Evolutionary conservation across 1,284 basidiomycete species (phyloP), one percentile per base, ranked within the genome.

Genomic region (Pseudomicrostroma phylloplanum): DNA sequence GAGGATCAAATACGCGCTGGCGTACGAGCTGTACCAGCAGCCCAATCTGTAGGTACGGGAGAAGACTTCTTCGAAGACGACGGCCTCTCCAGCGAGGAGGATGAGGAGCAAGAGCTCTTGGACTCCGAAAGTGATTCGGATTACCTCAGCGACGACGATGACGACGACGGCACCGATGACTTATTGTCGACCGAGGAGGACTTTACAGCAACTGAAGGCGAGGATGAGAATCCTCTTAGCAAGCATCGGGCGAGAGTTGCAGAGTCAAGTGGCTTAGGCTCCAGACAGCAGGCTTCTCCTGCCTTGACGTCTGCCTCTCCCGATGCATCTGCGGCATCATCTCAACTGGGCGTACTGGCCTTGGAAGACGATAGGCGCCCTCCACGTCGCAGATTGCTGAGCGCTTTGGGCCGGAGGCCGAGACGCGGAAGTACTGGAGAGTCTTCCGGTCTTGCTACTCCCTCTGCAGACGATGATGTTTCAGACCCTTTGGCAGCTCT

Each of bases 11-110:
- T 54, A 6, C 51, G 66, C 15, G 63, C 65, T 3, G 67, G 69
- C 12, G 67, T 72, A 1, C 68, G 72, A 13, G 67, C 70, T n/a
- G 57, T 75, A 11, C 73, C 73, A 21, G 73, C 73, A 13, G 62
- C 65, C 48, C 68, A 74, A 57, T 70, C 67, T 1, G 73, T 76
- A 30, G 73, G 73, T 7, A 76, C 68, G 0, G 58, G 67, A 1
- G 59, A 62, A 13, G 70, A 73, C n/a, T 66, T 68, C n/a, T 75
- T 72, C 55, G 49, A 70, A 36, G 70, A 72, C 39, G 68, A 75
- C 43, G 73, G 71, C 13, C 55, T 75, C 49, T 70, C 67, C 49
- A 65, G 59, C 55, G 63, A 63, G 58, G 61, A 48, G 19, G 70
- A 72, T 0, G 61, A 57, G 23, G 61, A 46, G 58, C 39, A 30